Evolutionary conservation across 176 grass and related monocot species (phyloP).

Genomic region (Saccharum officinarum): DNA sequence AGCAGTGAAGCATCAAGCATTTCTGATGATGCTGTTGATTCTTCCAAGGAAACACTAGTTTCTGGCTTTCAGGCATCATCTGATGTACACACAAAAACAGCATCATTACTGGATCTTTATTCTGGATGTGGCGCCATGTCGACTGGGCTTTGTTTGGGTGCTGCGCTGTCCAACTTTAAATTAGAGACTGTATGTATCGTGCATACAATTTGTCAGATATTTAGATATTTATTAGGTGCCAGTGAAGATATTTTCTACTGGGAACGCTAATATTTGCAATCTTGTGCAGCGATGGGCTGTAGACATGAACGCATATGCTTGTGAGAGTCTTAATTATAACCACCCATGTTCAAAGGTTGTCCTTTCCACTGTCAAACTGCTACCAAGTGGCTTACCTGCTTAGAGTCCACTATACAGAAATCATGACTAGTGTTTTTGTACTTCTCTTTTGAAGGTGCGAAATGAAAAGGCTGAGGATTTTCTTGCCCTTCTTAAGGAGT

Average conservation of each 20-base stretch:
- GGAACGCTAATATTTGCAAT: neutral
- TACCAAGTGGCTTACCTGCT: neutral
- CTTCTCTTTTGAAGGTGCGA: conserved; percentile 34
- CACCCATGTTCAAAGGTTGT: conserved; percentile 59
- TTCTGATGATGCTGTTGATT: conserved; percentile 38
- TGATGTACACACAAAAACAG: conserved; percentile 20
- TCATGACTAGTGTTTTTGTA: neutral
- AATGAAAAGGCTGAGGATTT: conserved; percentile 78
- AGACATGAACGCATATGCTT: conserved; percentile 62
- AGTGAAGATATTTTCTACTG: neutral
- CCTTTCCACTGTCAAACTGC: neutral
- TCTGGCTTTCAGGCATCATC: neutral
- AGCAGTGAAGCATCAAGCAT: conserved; percentile 43
- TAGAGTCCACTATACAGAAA: neutral
- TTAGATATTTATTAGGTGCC: too few species aligned
- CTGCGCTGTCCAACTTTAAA: conserved; percentile 45
- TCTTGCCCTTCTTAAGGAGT: conserved; percentile 57
- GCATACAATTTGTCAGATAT: neutral
- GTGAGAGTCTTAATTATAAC: conserved; percentile 61
- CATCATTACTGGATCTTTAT: conserved; percentile 64
- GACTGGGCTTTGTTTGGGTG: conserved; percentile 59
- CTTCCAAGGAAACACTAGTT: conserved; percentile 14
- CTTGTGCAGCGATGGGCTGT: conserved; percentile 61
- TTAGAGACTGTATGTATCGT: conserved; percentile 48
- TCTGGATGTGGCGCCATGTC: conserved; percentile 81